A percentile compares a stretch with the other conserved stretches of the same genome.
These are phyloP conservation scores for Simplicillium aogashimaense DNA, from an alignment of 2,329 filamentous ascomycete genomes.

Conservation along the genomic window DNA sequence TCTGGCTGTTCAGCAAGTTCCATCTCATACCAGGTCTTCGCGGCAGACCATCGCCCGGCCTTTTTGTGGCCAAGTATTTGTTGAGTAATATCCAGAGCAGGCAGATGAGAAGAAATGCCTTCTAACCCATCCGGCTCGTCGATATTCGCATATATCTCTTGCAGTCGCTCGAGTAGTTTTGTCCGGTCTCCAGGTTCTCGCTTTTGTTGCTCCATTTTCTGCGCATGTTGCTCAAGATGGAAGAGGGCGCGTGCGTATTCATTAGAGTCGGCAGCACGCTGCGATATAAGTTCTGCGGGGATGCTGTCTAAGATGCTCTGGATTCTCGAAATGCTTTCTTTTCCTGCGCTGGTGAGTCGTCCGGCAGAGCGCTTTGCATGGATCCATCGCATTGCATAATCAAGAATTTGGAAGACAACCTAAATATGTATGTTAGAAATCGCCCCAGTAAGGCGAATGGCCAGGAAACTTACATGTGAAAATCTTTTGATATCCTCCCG, in stretches of 20 bases:
- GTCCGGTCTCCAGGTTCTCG: constrained; percentile 43
- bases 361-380: constrained; percentile 52
- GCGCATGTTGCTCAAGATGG: constrained; percentile 86
- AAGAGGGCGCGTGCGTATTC: constrained; percentile 89
- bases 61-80: constrained; percentile 90
- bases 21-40: constrained; percentile 96
- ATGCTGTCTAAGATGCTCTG: constrained; percentile 49
- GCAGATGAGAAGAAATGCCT: constrained; percentile 81
- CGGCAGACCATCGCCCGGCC: constrained; percentile 85
- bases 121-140: constrained; percentile 96
- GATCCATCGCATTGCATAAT: constrained; percentile 86
- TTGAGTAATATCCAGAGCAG: constrained; percentile 82
- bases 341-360: constrained; percentile 24
- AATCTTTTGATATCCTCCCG: constrained; percentile 73
- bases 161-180: constrained; percentile 64
- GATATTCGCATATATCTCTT: constrained; percentile 93
- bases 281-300: constrained; percentile 64
- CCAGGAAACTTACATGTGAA: constrained; percentile 58
- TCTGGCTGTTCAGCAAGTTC: constrained; percentile 71
- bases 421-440: constrained; percentile 23
- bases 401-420: constrained; percentile 82
- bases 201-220: constrained; percentile 34
- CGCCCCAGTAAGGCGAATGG: background rate
- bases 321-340: constrained; percentile 38
- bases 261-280: constrained; percentile 83